Evolutionary conservation across 2,329 filamentous ascomycete species (phyloP).

Genomic region (Talaromyces sp.): DNA sequence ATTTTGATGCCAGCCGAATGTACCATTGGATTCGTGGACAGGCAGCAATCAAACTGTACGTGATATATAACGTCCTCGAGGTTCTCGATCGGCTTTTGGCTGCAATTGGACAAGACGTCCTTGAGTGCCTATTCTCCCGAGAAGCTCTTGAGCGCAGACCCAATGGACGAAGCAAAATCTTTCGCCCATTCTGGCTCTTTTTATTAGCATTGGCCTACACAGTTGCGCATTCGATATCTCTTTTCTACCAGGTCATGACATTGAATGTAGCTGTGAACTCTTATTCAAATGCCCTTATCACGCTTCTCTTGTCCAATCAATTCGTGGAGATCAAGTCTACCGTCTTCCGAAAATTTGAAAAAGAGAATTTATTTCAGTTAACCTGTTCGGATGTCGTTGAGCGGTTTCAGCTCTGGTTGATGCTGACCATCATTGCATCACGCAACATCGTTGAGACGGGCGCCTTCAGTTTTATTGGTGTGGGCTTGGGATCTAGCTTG

Average conservation of each 20-base stretch:
- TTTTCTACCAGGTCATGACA: conserved; percentile 98
- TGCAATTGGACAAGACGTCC: conserved; percentile 90
- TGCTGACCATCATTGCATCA: conserved; percentile 93
- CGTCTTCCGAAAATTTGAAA: conserved; percentile 98
- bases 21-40: conserved; percentile 97
- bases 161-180: conserved; percentile 86
- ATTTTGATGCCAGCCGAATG: conserved; percentile 93
- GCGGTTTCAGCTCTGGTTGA: conserved; percentile 95
- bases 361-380: conserved; percentile 94
- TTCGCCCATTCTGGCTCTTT: conserved; percentile 90
- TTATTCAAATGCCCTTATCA: conserved; percentile 93
- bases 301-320: conserved; percentile 91
- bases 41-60: conserved; percentile 96
- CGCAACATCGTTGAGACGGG: conserved; percentile 96
- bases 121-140: conserved; percentile 91
- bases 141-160: conserved; percentile 88
- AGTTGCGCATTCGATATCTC: conserved; percentile 78
- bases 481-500: conserved; percentile 37
- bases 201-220: conserved; percentile 84
- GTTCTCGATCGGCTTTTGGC: conserved; percentile 84
- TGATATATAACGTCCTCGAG: conserved; percentile 97
- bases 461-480: conserved; percentile 64
- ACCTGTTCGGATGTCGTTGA: conserved; percentile 97
- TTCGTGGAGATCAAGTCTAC: conserved; percentile 99
- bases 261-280: conserved; percentile 98